A percentile compares a stretch with the other conserved stretches of the same genome.
Evolutionary conservation across 192 early-diverging fungal species (phyloP).

Genomic region (Linnemannia exigua): DNA sequence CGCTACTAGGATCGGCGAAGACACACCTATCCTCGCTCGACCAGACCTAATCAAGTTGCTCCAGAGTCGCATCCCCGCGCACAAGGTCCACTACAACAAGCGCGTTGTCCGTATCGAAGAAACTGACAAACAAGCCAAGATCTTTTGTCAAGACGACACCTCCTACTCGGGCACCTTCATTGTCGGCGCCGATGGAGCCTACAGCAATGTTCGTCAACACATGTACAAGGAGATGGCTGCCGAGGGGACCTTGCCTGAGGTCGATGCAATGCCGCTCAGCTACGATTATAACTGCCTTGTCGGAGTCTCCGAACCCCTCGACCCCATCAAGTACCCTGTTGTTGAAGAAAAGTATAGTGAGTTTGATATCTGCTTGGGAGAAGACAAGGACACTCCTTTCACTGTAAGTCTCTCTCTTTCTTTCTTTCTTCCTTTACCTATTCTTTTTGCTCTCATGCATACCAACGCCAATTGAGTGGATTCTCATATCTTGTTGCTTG

Average conservation of each 20-base stretch:
- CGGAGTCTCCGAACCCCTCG: conserved; percentile 18
- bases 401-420: conserved; percentile 11
- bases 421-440: too few species aligned
- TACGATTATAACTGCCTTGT: conserved; percentile 30
- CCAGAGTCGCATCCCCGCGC: conserved; percentile 1
- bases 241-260: neutral
- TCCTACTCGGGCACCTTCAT: conserved; percentile 10
- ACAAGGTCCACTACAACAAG: conserved; percentile 23
- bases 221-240: conserved; percentile 1
- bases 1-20: conserved; percentile 12
- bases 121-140: conserved; percentile 15
- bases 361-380: conserved; percentile 16
- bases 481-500: too few species aligned
- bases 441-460: too few species aligned
- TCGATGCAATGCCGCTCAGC: conserved; percentile 10
- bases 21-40: conserved; percentile 3
- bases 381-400: conserved; percentile 7
- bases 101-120: conserved; percentile 10
- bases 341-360: conserved; percentile 10
- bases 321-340: conserved; percentile 23
- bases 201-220: conserved; percentile 24
- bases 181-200: conserved; percentile 33
- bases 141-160: conserved; percentile 17
- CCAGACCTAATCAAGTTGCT: conserved; percentile 17
- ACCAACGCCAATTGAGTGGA: too few species aligned